Evolutionary conservation across 345 rosid genomes (phyloP).

Genomic region (Barbarea vulgaris): DNA sequence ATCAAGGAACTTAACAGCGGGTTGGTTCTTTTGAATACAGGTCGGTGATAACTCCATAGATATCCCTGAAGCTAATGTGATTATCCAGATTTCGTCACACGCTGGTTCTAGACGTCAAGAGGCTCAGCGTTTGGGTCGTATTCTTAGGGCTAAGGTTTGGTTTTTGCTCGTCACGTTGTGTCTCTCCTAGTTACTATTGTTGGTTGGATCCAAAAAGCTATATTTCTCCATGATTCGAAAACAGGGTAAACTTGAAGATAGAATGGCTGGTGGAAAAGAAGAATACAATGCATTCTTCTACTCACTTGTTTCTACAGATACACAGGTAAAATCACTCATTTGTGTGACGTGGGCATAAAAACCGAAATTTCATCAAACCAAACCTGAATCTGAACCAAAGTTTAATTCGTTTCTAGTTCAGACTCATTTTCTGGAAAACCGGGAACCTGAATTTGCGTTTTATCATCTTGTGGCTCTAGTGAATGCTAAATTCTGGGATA

Average conservation of each 20-base stretch:
- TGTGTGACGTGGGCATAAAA: background rate
- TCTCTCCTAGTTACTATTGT: background rate
- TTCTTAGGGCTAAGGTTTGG: conserved; percentile 93
- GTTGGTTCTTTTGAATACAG: conserved; percentile 38
- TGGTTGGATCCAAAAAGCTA: background rate
- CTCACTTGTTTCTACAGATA: conserved; percentile 94
- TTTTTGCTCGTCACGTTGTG: background rate
- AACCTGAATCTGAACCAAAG: background rate
- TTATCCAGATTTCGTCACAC: conserved; percentile 95
- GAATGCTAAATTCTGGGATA: background rate
- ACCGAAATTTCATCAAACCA: background rate
- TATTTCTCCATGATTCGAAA: conserved; percentile 9
- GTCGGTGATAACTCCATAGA: conserved; percentile 98
- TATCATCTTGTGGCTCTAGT: background rate
- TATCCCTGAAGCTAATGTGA: conserved; percentile 98
- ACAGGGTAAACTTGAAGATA: conserved; percentile 93
- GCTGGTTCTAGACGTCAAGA: conserved; percentile 99
- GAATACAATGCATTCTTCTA: conserved; percentile 97
- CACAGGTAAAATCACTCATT: conserved; percentile 62
- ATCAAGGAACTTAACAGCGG: background rate
- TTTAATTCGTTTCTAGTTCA: background rate
- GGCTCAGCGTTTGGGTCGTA: conserved; percentile 97
- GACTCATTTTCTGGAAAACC: background rate
- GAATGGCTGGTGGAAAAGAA: conserved; percentile 99
- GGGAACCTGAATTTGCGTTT: background rate